Percentiles rank a stretch among this genome's conserved stretches.
Evolutionary conservation across 1,284 basidiomycete species (phyloP).

Genomic region (Trichosporon inkin): DNA sequence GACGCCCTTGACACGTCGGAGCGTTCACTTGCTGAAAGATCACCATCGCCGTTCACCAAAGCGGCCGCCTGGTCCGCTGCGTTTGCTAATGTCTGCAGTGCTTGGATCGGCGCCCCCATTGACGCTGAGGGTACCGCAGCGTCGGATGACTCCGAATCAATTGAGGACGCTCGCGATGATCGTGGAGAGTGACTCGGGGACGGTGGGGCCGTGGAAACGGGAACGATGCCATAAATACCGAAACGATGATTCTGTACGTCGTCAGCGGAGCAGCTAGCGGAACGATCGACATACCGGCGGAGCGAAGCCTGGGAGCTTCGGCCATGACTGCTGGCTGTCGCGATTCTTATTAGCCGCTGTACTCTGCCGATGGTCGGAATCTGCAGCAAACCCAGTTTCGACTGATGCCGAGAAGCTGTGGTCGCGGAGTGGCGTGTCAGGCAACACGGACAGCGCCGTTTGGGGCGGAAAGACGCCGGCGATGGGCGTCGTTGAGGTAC

Average conservation of each 20-base stretch:
- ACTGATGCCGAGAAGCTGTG: neutral
- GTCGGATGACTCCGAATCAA: constrained; percentile 78
- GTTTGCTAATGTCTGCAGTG: constrained; percentile 83
- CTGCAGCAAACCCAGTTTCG: neutral
- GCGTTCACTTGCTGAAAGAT: neutral
- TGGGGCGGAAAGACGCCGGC: constrained; percentile 35
- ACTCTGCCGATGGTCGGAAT: constrained; percentile 25
- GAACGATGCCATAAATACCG: constrained; percentile 76
- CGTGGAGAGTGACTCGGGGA: constrained; percentile 48
- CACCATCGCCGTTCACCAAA: constrained; percentile 24
- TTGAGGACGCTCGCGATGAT: constrained; percentile 58
- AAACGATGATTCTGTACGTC: constrained; percentile 70
- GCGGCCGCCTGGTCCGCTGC: constrained; percentile 82
- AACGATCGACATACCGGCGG: constrained; percentile 60
- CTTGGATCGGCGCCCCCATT: constrained; percentile 85
- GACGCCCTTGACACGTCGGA: neutral
- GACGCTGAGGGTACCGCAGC: constrained; percentile 22
- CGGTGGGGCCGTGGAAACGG: constrained; percentile 60
- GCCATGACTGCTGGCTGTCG: constrained; percentile 55
- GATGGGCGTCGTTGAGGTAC: constrained; percentile 27
- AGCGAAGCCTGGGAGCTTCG: constrained; percentile 80
- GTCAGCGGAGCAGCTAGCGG: constrained; percentile 22
- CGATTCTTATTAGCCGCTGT: constrained; percentile 19
- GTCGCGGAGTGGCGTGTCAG: constrained; percentile 8
- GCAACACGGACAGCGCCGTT: constrained; percentile 30